Evolutionary conservation across 768 basidiomycete species (phyloP), one percentile per base, ranked within the genome.

Genomic region (Kwoniella bestiolae): DNA sequence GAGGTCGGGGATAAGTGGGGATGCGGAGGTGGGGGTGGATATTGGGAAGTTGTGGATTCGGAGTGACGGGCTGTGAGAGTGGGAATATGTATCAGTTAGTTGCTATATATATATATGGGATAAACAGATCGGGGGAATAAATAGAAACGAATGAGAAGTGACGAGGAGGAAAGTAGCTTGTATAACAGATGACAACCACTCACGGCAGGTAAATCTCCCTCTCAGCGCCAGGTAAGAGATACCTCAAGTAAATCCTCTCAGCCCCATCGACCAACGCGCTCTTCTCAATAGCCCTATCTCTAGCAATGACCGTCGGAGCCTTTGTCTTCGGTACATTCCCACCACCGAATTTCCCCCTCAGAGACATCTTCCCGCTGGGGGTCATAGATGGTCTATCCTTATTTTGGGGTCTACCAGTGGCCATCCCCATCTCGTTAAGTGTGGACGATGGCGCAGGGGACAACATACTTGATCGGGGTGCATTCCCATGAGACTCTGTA

Each of bases 121-220:
- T n/a, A n/a, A n/a, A n/a, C n/a, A n/a, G n/a, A n/a, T n/a, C n/a
- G n/a, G n/a, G n/a, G n/a, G n/a, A n/a, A n/a, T n/a, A n/a, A n/a
- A n/a, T n/a, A n/a, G n/a, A n/a, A n/a, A n/a, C n/a, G n/a, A n/a
- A n/a, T n/a, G n/a, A n/a, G n/a, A n/a, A n/a, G n/a, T n/a, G n/a
- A n/a, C n/a, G n/a, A n/a, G n/a, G n/a, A n/a, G n/a, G n/a, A n/a
- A n/a, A n/a, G n/a, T n/a, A n/a, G n/a, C n/a, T n/a, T n/a, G n/a
- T n/a, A n/a, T n/a, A n/a, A n/a, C n/a, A n/a, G n/a, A n/a, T n/a
- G n/a, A n/a, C n/a, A n/a, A n/a, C n/a, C 3, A 75, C 81, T 72
- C 63, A 81, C 81, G 96, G 96, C 21, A 99, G 89, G 80, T 98
- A 98, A 55, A 99, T 94, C 84, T 98, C 95, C 80, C 97, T 95